phyloP scores from a whole-genome alignment of 1,284 basidiomycete genomes.

The Pascua guehoae region DNA sequence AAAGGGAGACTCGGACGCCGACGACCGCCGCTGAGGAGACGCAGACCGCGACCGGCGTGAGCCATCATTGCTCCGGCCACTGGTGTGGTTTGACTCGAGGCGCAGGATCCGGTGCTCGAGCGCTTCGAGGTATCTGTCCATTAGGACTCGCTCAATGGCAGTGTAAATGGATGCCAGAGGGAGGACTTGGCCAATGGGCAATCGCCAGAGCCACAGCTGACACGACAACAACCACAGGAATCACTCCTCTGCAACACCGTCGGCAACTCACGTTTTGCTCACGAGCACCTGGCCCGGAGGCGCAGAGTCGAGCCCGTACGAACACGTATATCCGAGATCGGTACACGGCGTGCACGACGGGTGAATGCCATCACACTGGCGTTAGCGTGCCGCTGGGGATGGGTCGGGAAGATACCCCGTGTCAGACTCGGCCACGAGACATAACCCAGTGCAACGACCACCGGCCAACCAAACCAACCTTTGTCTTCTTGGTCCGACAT shows the following conservation, averaged over 20 bases:
- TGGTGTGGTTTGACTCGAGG: neutral
- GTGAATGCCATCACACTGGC: slow-evolving; percentile 18
- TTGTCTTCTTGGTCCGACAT: slow-evolving; percentile 18
- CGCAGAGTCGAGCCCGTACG: slow-evolving; percentile 16
- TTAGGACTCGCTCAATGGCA: neutral
- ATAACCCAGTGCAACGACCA: no score
- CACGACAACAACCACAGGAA: neutral
- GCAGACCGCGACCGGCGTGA: neutral
- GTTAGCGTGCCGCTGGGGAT: neutral
- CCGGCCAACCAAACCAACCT: slow-evolving; percentile 9
- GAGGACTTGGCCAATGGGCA: neutral
- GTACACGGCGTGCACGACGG: slow-evolving; percentile 18
- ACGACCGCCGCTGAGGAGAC: neutral
- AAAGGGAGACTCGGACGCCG: neutral
- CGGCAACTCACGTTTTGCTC: slow-evolving; percentile 5
- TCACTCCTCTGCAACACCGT: neutral
- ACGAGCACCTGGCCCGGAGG: slow-evolving; percentile 6
- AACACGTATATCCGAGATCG: slow-evolving; percentile 11
- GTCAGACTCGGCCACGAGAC: neutral
- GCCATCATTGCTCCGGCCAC: neutral
- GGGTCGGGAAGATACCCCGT: neutral
- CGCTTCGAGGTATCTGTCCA: slow-evolving; percentile 7
- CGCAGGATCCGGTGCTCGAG: slow-evolving; percentile 8
- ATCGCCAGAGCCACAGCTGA: neutral
- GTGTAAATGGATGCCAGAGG: neutral